These are phyloP conservation scores for Akanthomyces muscarius DNA, from an alignment of 2,329 filamentous ascomycete genomes.

Conservation along the genomic window DNA sequence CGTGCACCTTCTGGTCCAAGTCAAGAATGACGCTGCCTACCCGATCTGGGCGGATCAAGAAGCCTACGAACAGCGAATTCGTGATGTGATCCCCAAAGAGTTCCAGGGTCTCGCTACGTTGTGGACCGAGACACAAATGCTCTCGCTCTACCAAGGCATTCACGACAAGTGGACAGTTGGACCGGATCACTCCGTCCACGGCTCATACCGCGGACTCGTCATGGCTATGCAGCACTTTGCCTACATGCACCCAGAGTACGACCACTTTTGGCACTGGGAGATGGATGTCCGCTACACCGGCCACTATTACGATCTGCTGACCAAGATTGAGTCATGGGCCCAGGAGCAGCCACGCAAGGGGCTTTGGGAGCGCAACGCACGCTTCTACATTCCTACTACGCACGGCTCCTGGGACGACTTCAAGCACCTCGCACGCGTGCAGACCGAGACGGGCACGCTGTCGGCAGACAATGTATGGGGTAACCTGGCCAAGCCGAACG, in stretches of 20 bases:
- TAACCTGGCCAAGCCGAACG: constrained; percentile 40
- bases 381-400: constrained; percentile 73
- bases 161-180: constrained; percentile 68
- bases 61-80: constrained; percentile 62
- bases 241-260: constrained; percentile 81
- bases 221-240: constrained; percentile 97
- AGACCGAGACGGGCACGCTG: constrained; percentile 65
- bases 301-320: constrained; percentile 74
- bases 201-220: constrained; percentile 85
- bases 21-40: constrained; percentile 69
- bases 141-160: constrained; percentile 81
- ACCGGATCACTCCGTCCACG: constrained; percentile 73
- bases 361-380: constrained; percentile 73
- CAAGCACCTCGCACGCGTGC: constrained; percentile 66
- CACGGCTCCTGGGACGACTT: constrained; percentile 81
- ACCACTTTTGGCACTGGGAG: constrained; percentile 93
- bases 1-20: constrained; percentile 78
- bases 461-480: constrained; percentile 66
- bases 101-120: constrained; percentile 85
- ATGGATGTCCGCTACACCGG: constrained; percentile 90
- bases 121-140: constrained; percentile 94
- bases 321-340: constrained; percentile 66
- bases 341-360: constrained; percentile 71
- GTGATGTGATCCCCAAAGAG: constrained; percentile 70
- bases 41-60: constrained; percentile 75